Conservation (phyloP, 75 land plant species). For the Cunninghamia lanceolata region DNA sequence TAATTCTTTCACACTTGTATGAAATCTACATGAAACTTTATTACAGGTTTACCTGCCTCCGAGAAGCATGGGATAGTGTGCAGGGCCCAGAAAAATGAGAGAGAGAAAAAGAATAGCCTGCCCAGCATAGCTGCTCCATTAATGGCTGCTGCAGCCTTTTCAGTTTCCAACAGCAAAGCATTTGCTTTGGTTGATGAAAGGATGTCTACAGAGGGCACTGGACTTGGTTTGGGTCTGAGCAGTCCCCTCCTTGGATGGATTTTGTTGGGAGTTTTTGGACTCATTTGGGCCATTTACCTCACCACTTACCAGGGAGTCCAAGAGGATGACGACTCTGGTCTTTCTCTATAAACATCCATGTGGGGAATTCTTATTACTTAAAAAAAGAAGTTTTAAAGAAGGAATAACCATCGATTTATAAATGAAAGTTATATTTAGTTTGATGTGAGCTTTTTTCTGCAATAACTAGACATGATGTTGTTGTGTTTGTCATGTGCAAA, state of each 20-base stretch:
- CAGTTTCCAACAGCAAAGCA: slow-evolving; percentile 40
- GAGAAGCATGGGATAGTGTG: background rate
- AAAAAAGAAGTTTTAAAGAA: no score
- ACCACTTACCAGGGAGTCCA: slow-evolving; percentile 57
- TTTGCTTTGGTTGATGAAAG: slow-evolving; percentile 93
- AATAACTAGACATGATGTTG: no score
- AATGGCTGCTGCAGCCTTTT: slow-evolving; percentile 27
- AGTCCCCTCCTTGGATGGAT: slow-evolving; percentile 86
- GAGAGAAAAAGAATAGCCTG: no score
- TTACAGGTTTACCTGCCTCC: background rate
- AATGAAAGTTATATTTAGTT: no score
- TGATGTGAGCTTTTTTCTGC: no score
- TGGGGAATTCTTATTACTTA: background rate
- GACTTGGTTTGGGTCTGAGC: slow-evolving; percentile 87
- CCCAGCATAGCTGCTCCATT: slow-evolving; percentile 23
- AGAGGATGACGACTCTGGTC: slow-evolving; percentile 89
- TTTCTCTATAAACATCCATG: slow-evolving; percentile 43
- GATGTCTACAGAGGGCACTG: slow-evolving; percentile 90
- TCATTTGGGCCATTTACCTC: slow-evolving; percentile 78
- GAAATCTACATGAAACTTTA: background rate
- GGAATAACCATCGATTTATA: no score
- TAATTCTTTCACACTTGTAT: background rate
- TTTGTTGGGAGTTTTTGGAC: slow-evolving; percentile 71
- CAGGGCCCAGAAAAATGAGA: background rate
- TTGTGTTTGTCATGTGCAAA: no score